These are phyloP conservation scores for Pestalotiopsis sp. DNA, from an alignment of 2,329 filamentous ascomycete species.

Conservation along the genomic window DNA sequence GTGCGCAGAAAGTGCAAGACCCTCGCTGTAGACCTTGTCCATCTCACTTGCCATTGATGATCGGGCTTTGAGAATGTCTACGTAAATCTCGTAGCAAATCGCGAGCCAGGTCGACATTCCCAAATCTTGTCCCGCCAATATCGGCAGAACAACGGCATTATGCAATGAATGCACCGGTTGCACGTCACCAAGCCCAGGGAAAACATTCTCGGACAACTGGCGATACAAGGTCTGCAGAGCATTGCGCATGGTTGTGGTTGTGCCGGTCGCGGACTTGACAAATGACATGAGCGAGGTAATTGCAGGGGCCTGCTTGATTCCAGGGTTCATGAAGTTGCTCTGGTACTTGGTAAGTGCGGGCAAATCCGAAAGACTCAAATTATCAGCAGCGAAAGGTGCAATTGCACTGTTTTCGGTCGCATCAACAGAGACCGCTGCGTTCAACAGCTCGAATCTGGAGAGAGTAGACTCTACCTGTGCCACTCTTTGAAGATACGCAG, in stretches of 20 bases:
- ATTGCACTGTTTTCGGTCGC: constrained; percentile 27
- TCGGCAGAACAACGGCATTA: constrained; percentile 54
- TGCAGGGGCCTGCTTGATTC: background rate
- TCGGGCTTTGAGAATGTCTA: constrained; percentile 45
- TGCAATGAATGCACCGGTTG: constrained; percentile 63
- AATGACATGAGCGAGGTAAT: constrained; percentile 24
- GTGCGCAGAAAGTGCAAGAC: constrained; percentile 44
- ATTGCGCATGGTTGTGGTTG: constrained; percentile 33
- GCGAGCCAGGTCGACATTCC: constrained; percentile 52
- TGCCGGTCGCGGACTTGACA: constrained; percentile 25
- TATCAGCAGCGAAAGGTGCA: constrained; percentile 44
- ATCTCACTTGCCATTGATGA: constrained; percentile 32
- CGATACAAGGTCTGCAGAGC: constrained; percentile 40
- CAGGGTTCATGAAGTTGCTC: constrained; percentile 15
- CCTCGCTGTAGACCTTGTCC: constrained; percentile 21
- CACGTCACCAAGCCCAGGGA: constrained; percentile 36
- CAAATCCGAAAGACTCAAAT: constrained; percentile 50
- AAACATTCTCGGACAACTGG: constrained; percentile 29
- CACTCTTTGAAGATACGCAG: constrained; percentile 41
- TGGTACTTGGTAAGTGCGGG: constrained; percentile 36
- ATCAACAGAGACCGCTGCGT: constrained; percentile 33
- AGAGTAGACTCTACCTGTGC: constrained; percentile 52
- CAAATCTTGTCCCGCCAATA: constrained; percentile 40
- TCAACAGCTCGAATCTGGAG: constrained; percentile 45
- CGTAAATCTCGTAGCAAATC: constrained; percentile 52